A percentile compares a stretch with the other conserved stretches of the same genome.
phyloP scores from a whole-genome alignment of 352 stramenopile species.

The Phytopythium mirpurense region DNA sequence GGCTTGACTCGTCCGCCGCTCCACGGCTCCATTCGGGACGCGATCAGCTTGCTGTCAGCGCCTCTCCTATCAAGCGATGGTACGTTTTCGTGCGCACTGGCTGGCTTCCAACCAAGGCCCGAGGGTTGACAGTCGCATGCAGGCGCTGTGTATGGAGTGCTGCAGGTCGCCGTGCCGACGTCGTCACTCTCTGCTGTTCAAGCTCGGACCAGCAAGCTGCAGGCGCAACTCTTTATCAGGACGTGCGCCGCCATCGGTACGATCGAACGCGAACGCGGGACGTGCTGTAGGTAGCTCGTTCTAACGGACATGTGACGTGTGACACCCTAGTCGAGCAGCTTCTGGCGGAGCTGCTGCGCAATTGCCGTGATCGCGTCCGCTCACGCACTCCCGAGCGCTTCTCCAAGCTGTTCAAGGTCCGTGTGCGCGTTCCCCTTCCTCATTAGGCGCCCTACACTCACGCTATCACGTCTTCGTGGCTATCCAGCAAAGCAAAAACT shows the following conservation, averaged over 20 bases:
- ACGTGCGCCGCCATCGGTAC: slow-evolving; percentile 1
- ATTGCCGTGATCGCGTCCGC: slow-evolving; percentile 41
- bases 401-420: slow-evolving; percentile 54
- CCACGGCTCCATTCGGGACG: not conserved
- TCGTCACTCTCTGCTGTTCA: slow-evolving; percentile 11
- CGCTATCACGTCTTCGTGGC: no score
- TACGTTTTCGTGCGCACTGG: not conserved
- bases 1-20: not conserved
- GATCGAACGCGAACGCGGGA: not conserved
- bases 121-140: not conserved
- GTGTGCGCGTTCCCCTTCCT: not conserved
- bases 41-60: slow-evolving; percentile 32
- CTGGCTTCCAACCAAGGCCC: not conserved
- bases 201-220: not conserved
- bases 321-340: slow-evolving; percentile 51
- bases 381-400: slow-evolving; percentile 43
- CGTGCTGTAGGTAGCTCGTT: not conserved
- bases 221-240: slow-evolving; percentile 15
- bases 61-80: slow-evolving; percentile 39
- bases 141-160: slow-evolving; percentile 42
- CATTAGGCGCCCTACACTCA: not conserved
- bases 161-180: slow-evolving; percentile 40
- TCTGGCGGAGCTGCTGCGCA: slow-evolving; percentile 51
- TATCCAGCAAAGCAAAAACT: slow-evolving; percentile 56
- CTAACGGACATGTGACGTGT: not conserved